Conservation (phyloP, 2,329 filamentous ascomycete genomes). For the Alternaria novae-zelandiae region DNA sequence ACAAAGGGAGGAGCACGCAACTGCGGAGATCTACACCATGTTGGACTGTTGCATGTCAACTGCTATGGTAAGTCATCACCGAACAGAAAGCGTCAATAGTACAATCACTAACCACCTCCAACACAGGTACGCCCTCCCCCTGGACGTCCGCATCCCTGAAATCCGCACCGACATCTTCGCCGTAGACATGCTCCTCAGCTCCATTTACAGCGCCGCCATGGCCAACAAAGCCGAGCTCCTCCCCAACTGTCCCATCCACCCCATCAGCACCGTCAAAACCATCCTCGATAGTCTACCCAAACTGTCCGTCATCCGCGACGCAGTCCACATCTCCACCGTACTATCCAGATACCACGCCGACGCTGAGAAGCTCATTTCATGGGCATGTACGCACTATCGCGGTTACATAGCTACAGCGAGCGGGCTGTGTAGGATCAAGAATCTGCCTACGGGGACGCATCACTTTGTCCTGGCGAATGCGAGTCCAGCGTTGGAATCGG, state of each 20-base stretch:
- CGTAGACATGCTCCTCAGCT: slow-evolving; percentile 38
- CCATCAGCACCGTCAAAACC: slow-evolving; percentile 11
- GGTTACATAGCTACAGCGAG: slow-evolving; percentile 38
- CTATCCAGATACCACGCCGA: slow-evolving; percentile 22
- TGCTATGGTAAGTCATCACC: slow-evolving; percentile 22
- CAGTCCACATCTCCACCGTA: slow-evolving; percentile 19
- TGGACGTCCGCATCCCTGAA: slow-evolving; percentile 41
- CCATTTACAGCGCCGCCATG: slow-evolving; percentile 35
- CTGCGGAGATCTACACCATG: slow-evolving; percentile 37
- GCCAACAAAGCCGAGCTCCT: slow-evolving; percentile 29
- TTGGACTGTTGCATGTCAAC: slow-evolving; percentile 19
- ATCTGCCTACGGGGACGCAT: slow-evolving; percentile 34
- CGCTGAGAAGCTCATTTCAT: slow-evolving; percentile 37
- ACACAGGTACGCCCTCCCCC: slow-evolving; percentile 15
- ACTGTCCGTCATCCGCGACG: slow-evolving; percentile 25
- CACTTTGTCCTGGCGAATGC: slow-evolving; percentile 44
- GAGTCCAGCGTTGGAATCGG: slow-evolving; percentile 30
- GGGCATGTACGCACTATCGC: slow-evolving; percentile 37
- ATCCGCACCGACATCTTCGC: slow-evolving; percentile 36
- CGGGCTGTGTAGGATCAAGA: slow-evolving; percentile 34
- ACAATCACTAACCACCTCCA: background rate
- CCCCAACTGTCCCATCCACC: slow-evolving; percentile 32
- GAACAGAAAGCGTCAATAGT: background rate
- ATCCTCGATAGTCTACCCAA: slow-evolving; percentile 38
- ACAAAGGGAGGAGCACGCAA: slow-evolving; percentile 14